Percentiles rank a stretch among this genome's conserved stretches.
Conservation (phyloP, 345 rosid genomes). For the Lepidium sativum region DNA sequence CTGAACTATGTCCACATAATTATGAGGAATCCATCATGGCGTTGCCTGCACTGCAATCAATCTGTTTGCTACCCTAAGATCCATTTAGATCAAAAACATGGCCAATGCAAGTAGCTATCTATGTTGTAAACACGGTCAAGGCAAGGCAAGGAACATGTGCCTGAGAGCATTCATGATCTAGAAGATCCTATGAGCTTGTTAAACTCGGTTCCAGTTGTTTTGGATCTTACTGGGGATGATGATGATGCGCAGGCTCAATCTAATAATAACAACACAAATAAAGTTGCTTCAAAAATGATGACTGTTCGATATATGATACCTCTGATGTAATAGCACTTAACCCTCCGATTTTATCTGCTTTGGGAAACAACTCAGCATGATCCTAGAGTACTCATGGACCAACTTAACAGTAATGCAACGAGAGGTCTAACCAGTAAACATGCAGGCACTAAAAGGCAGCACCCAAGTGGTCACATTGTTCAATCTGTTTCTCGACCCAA, state of each 20-base stretch:
- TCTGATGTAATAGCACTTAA: conserved; percentile 22
- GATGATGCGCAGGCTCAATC: conserved; percentile 35
- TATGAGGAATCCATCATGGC: conserved; percentile 87
- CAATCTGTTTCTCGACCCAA: conserved; percentile 32
- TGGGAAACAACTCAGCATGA: too few species aligned
- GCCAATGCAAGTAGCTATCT: conserved; percentile 55
- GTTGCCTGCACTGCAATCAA: conserved; percentile 90
- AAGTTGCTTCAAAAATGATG: conserved; percentile 29
- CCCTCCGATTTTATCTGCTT: too few species aligned
- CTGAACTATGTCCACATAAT: conserved; percentile 61
- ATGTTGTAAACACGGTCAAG: too few species aligned
- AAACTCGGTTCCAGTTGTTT: conserved; percentile 26
- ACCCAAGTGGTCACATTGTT: conserved; percentile 9
- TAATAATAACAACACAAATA: neutral
- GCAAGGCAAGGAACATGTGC: conserved; percentile 28
- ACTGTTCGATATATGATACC: conserved; percentile 27
- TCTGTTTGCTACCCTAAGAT: conserved; percentile 63
- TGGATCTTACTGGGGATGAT: conserved; percentile 64
- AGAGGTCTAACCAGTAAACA: conserved; percentile 35
- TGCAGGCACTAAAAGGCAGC: conserved; percentile 17
- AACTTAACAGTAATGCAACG: conserved; percentile 9
- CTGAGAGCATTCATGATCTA: conserved; percentile 22
- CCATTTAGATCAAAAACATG: conserved; percentile 73
- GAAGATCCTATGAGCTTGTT: conserved; percentile 31
- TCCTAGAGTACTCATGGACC: conserved; percentile 20